These are phyloP conservation scores for Candida ortonii DNA, from an alignment of 805 yeast genomes.

Conservation along the genomic window DNA sequence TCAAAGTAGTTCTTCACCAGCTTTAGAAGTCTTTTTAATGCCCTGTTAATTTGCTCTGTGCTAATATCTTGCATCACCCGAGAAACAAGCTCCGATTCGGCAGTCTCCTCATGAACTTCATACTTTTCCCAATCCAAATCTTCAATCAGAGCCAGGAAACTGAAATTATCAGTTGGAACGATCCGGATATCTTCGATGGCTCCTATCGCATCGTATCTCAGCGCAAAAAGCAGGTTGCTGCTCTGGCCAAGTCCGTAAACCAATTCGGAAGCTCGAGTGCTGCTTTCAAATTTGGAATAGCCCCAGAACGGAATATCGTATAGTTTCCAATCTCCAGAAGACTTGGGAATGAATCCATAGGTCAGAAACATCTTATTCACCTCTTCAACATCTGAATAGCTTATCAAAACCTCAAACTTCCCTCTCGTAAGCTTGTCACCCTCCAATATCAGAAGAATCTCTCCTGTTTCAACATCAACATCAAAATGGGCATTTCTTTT, in stretches of 20 bases:
- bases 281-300: conserved; percentile 16
- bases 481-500: conserved; percentile 57
- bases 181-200: conserved; percentile 21
- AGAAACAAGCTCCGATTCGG: conserved; percentile 23
- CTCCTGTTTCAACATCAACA: conserved; percentile 44
- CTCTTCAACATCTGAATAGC: conserved; percentile 45
- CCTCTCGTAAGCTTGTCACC: conserved; percentile 4
- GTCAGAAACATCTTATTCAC: conserved; percentile 36
- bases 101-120: too few relatives aligned
- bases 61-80: conserved; percentile 13
- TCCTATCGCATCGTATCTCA: conserved; percentile 19
- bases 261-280: conserved; percentile 13
- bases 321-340: conserved; percentile 18
- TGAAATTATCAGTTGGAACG: conserved; percentile 32
- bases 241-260: conserved; percentile 35
- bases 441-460: conserved; percentile 40
- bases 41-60: conserved; percentile 15
- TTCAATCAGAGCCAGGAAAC: conserved; percentile 32
- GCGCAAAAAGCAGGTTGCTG: conserved; percentile 39
- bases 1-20: conserved; percentile 14
- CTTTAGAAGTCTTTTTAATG: conserved; percentile 12
- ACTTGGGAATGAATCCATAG: conserved; percentile 47
- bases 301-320: conserved; percentile 38
- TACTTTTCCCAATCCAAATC: conserved; percentile 22
- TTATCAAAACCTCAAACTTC: conserved; percentile 39